Conservation (phyloP, 2,329 filamentous ascomycete species). For the Penicillium janthinellum region DNA sequence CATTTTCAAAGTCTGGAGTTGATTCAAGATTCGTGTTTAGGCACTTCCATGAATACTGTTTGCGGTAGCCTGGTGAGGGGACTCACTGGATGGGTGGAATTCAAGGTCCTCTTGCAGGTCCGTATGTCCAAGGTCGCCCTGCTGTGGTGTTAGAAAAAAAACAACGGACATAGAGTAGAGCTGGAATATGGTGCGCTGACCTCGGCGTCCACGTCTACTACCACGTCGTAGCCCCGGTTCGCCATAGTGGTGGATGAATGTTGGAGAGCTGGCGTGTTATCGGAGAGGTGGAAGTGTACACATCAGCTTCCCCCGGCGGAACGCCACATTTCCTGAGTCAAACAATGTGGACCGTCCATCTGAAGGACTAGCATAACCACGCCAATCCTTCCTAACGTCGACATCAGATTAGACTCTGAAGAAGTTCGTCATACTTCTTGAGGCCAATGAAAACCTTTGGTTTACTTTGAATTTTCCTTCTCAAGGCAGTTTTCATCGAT, state of each 20-base stretch:
- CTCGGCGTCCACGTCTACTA: conserved; percentile 96
- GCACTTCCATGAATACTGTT: neutral
- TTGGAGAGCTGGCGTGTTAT: conserved; percentile 21
- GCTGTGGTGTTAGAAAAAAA: conserved; percentile 21
- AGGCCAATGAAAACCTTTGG: neutral
- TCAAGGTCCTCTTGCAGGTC: conserved; percentile 98
- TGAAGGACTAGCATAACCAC: neutral
- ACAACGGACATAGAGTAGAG: neutral
- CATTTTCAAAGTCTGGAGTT: conserved; percentile 66
- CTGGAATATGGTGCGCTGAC: conserved; percentile 50
- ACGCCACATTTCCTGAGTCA: conserved; percentile 36
- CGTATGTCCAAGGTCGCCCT: conserved; percentile 97
- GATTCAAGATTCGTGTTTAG: neutral
- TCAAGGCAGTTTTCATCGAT: neutral
- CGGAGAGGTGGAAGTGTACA: conserved; percentile 36
- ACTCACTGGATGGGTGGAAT: conserved; percentile 84
- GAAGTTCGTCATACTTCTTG: too few relatives aligned
- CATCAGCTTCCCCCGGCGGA: conserved; percentile 34
- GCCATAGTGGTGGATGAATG: conserved; percentile 59
- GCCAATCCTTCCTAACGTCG: neutral
- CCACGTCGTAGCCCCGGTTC: conserved; percentile 91
- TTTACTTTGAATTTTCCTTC: neutral
- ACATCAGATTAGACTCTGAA: too few relatives aligned
- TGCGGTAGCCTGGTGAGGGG: conserved; percentile 1
- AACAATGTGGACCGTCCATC: conserved; percentile 19